Conservation (phyloP, 2,329 filamentous ascomycete species). For the Hymenoscyphus fraxineus region DNA sequence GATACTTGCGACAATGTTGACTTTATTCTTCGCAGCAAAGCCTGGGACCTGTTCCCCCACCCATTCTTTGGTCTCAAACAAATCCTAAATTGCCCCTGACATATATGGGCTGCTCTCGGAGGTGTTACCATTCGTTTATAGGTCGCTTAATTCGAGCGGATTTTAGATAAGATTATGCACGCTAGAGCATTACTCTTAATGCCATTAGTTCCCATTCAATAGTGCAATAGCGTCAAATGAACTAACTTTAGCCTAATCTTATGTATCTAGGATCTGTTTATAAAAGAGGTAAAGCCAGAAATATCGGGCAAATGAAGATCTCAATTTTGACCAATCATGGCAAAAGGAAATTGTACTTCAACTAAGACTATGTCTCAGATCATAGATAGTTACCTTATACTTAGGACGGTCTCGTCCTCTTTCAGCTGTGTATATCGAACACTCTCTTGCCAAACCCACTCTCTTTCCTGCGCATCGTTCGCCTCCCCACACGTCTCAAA, state of each 20-base stretch:
- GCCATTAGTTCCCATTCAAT: too few relatives aligned
- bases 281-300: too few relatives aligned
- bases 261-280: too few relatives aligned
- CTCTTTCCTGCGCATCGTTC: slow-evolving; percentile 33
- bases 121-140: background rate
- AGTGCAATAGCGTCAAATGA: too few relatives aligned
- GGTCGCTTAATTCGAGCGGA: background rate
- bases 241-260: too few relatives aligned
- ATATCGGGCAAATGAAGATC: too few relatives aligned
- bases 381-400: slow-evolving; percentile 3
- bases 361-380: background rate
- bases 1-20: slow-evolving; percentile 66
- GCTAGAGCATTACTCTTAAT: too few relatives aligned
- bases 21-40: slow-evolving; percentile 54
- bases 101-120: background rate
- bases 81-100: background rate
- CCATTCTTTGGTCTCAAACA: background rate
- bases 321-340: too few relatives aligned
- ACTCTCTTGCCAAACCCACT: slow-evolving; percentile 35
- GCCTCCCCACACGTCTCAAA: slow-evolving; percentile 32
- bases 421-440: slow-evolving; percentile 28
- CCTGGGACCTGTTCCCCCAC: slow-evolving; percentile 11
- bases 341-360: too few relatives aligned
- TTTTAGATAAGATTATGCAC: too few relatives aligned
- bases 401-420: slow-evolving; percentile 33